Conservation (phyloP, 495 filamentous ascomycete species). For the Choiromyces venosus region DNA sequence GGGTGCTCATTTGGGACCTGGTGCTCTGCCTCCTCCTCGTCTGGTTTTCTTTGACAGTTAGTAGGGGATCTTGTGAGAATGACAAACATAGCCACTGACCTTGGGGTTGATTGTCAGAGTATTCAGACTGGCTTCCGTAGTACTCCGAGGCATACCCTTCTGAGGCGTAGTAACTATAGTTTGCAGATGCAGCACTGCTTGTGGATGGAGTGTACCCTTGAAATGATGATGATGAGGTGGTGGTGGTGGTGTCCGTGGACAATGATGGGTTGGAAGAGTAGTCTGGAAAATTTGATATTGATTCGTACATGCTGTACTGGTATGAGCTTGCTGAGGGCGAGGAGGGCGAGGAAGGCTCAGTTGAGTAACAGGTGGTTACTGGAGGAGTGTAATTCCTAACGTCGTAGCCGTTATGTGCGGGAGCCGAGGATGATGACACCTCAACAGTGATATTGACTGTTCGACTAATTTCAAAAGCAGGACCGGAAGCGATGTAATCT, state of each 20-base stretch:
- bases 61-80: not conserved
- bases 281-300: not conserved
- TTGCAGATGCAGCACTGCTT: conserved; percentile 4
- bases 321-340: conserved; percentile 14
- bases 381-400: conserved; percentile 25
- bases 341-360: not conserved
- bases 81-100: conserved; percentile 16
- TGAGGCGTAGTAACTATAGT: conserved; percentile 10
- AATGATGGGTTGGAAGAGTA: not conserved
- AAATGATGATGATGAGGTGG: conserved; percentile 3
- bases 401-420: conserved; percentile 18
- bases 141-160: not conserved
- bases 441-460: conserved; percentile 33
- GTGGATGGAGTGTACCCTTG: conserved; percentile 12
- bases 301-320: conserved; percentile 11
- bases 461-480: conserved; percentile 16
- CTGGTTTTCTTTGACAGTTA: conserved; percentile 27
- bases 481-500: not conserved
- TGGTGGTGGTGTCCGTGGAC: conserved; percentile 1
- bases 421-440: conserved; percentile 17
- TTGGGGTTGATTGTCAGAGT: conserved; percentile 12
- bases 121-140: conserved; percentile 5
- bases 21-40: conserved; percentile 1
- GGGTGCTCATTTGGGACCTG: conserved; percentile 7
- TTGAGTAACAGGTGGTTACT: conserved; percentile 32